Evolutionary conservation across 2,329 filamentous ascomycete genomes (phyloP).

Genomic region (Magnaporthiopsis rhizophila): DNA sequence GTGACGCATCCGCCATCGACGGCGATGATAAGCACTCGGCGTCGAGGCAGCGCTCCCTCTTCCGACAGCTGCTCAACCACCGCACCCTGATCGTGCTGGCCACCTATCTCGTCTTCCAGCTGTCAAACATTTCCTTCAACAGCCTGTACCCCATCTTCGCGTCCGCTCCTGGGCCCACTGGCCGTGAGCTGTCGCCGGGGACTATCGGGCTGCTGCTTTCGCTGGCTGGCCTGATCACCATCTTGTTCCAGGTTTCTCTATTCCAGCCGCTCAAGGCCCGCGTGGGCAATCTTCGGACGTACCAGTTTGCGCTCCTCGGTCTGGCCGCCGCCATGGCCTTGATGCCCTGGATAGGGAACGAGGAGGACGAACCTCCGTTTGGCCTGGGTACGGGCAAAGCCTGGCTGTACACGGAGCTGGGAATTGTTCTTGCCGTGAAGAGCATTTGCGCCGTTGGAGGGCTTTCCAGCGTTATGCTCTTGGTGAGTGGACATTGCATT

Average conservation of each 20-base stretch:
- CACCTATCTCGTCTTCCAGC: conserved; percentile 88
- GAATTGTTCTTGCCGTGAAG: conserved; percentile 72
- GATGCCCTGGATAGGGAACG: conserved; percentile 86
- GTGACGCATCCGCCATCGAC: conserved; percentile 7
- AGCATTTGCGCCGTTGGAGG: conserved; percentile 86
- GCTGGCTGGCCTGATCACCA: conserved; percentile 76
- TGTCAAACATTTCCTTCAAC: conserved; percentile 92
- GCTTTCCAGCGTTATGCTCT: conserved; percentile 76
- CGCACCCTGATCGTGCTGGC: conserved; percentile 75
- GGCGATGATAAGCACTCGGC: conserved; percentile 10
- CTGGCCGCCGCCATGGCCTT: conserved; percentile 75
- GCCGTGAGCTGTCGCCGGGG: conserved; percentile 64
- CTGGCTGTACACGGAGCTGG: conserved; percentile 77
- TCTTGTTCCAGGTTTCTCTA: conserved; percentile 79
- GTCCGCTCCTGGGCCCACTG: conserved; percentile 64
- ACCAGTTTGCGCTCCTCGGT: conserved; percentile 68
- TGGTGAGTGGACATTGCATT: conserved; percentile 48
- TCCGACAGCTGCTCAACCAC: conserved; percentile 60
- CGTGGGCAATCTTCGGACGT: conserved; percentile 79
- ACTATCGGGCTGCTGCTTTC: conserved; percentile 82
- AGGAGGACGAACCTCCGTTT: conserved; percentile 46
- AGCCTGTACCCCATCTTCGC: conserved; percentile 92
- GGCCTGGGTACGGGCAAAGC: conserved; percentile 54
- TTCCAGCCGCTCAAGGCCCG: conserved; percentile 72
- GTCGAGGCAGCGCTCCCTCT: conserved; percentile 31